phyloP scores from a whole-genome alignment of 140 eudicot species.

The Cichorium intybus region DNA sequence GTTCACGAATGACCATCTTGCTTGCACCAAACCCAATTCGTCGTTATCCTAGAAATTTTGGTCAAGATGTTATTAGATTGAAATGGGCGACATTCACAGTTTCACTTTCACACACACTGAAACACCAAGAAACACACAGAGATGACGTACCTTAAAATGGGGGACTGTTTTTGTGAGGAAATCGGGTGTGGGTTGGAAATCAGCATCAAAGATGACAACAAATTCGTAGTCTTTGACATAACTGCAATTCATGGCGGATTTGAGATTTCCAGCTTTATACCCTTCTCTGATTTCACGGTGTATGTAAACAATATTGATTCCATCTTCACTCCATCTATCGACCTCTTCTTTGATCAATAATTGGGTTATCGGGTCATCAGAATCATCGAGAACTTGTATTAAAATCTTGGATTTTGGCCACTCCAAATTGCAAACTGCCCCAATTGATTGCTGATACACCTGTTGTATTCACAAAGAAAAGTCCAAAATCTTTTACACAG shows the following conservation, averaged over 20 bases:
- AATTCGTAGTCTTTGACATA: slow-evolving; percentile 70
- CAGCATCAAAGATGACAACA: slow-evolving; percentile 72
- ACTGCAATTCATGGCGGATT: slow-evolving; percentile 71
- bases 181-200: slow-evolving; percentile 64
- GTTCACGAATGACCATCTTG: not conserved
- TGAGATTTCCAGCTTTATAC: slow-evolving; percentile 72
- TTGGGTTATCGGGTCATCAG: slow-evolving; percentile 58
- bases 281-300: slow-evolving; percentile 65
- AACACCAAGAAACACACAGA: not conserved
- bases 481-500: not conserved
- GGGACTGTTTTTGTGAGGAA: slow-evolving; percentile 60
- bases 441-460: slow-evolving; percentile 76
- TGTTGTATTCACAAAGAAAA: slow-evolving; percentile 12
- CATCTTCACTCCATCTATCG: slow-evolving; percentile 47
- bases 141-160: slow-evolving; percentile 53
- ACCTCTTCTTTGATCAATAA: slow-evolving; percentile 59
- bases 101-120: not conserved
- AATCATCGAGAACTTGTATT: slow-evolving; percentile 64
- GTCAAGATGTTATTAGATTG: no score
- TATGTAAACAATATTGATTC: slow-evolving; percentile 47
- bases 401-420: slow-evolving; percentile 60
- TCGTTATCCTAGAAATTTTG: not conserved
- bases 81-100: no score
- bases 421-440: slow-evolving; percentile 58
- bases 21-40: not conserved